Base-by-base conservation (phyloP, 306 rosid genomes). In the Cucurbita ficifolia region DNA sequence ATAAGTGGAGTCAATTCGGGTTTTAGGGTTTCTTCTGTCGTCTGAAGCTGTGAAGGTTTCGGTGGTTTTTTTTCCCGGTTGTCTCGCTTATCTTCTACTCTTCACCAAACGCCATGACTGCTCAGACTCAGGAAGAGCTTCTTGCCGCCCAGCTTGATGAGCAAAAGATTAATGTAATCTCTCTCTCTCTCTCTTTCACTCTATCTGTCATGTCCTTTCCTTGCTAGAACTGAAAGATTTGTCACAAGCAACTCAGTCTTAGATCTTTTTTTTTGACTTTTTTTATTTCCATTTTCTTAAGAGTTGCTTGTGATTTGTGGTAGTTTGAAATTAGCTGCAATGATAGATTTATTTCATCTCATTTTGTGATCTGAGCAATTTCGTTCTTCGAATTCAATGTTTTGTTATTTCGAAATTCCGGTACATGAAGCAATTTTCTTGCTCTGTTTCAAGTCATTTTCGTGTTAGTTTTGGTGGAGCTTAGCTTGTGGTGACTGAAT, bases 81-180 rank as follows among this genome's bases (percentile, higher is more conserved):
- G 49, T 40, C 36, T 64, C 52, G 35, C 35, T 40, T 33, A 10
- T 45, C 73, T 13, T 46, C 16, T 21, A 21, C 55, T 42, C n/a
- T 1, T 45, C 40, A 2, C 40, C 3, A 68, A 68, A 1, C 60
- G 56, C 82, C 81, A 85, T 85, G 89, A 85, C 89, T 81, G 85
- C 89, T 70, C 89, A 83, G 78, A 85, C 89, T 19, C 85, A 83
- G 77, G 89, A 85, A 74, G 89, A 85, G 75, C 85, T 85, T 73
- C 87, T 85, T 76, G 87, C 87, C 21, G 85, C 86, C 29, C 89
- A 81, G 21, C 87, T 85, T 64, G 89, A 85, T 73, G 85, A 85
- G 83, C 80, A 83, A 61, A 65, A 65, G 64, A 70, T 85, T 65
- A 81, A 85, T 65, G 89, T 85, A 74, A 56, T 49, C 70, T 57